These are phyloP conservation scores for Sonneratia alba DNA, from an alignment of 345 rosid genomes.

Conservation along the genomic window DNA sequence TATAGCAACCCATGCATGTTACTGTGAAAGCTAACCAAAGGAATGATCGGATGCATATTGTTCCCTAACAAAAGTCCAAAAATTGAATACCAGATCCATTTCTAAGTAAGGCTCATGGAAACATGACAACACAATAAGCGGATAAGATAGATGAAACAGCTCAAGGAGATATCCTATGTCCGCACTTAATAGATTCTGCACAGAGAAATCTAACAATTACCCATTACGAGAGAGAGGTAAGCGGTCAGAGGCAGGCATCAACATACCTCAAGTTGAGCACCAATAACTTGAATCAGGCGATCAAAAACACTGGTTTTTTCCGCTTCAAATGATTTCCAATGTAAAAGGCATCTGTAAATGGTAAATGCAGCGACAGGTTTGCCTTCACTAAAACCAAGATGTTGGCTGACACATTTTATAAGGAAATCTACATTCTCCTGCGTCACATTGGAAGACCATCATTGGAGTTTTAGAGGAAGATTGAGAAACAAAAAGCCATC, in stretches of 20 bases:
- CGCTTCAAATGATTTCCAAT: conserved; percentile 84
- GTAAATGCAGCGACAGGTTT: conserved; percentile 82
- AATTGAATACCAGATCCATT: background rate
- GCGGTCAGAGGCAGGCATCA: background rate
- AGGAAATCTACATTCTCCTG: conserved; percentile 76
- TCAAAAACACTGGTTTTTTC: conserved; percentile 91
- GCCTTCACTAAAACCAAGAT: conserved; percentile 68
- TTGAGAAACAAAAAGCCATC: background rate
- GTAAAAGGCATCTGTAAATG: conserved; percentile 81
- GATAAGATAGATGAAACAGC: background rate
- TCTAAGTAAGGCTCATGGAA: background rate
- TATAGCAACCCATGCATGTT: background rate
- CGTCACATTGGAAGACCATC: conserved; percentile 4
- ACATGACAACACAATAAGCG: background rate
- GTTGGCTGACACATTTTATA: conserved; percentile 43
- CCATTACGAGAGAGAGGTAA: background rate
- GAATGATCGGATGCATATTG: background rate
- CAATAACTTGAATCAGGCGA: conserved; percentile 80
- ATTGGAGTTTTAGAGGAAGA: background rate
- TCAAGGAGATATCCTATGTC: background rate
- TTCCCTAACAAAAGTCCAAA: background rate
- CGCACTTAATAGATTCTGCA: background rate
- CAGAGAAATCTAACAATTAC: background rate
- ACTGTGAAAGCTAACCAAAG: background rate
- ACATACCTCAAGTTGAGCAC: conserved; percentile 79